These are phyloP conservation scores for Pezicula carpinea DNA, from an alignment of 2,329 filamentous ascomycete genomes.

Conservation along the genomic window DNA sequence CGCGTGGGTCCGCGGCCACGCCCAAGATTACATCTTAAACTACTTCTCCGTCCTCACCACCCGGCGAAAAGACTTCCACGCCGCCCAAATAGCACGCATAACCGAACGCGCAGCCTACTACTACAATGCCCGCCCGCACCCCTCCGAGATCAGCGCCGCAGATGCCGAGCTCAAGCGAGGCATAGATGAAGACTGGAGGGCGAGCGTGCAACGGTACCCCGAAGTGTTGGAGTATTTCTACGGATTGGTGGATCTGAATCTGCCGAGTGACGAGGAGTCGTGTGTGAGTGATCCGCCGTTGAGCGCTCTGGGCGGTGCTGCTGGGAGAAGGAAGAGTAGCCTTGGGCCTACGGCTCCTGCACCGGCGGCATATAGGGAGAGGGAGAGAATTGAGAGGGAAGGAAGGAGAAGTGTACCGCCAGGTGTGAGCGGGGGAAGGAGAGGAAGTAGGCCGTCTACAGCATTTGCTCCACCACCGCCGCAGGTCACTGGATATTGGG, in stretches of 20 bases:
- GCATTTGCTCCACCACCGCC: constrained; percentile 3
- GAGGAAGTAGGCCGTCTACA: background rate
- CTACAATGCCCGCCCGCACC: constrained; percentile 54
- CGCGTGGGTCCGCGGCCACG: constrained; percentile 59
- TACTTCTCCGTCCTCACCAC: constrained; percentile 60
- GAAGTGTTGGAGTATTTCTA: constrained; percentile 82
- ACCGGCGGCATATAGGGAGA: background rate
- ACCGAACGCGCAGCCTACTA: constrained; percentile 51
- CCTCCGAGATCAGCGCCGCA: constrained; percentile 58
- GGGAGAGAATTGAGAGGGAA: background rate
- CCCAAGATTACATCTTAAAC: constrained; percentile 63
- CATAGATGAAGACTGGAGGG: constrained; percentile 75
- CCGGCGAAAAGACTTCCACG: constrained; percentile 54
- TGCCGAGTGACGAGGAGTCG: constrained; percentile 59
- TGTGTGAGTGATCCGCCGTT: constrained; percentile 57
- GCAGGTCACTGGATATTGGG: background rate
- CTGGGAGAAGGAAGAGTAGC: constrained; percentile 8
- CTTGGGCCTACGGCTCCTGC: background rate
- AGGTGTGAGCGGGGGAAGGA: background rate
- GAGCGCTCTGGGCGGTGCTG: constrained; percentile 31
- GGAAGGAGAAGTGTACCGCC: background rate
- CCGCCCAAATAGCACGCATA: constrained; percentile 50
- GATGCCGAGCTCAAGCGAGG: constrained; percentile 64
- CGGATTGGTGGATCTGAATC: constrained; percentile 59
- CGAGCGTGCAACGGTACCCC: constrained; percentile 70